These are phyloP conservation scores for Agroathelia rolfsii DNA, from an alignment of 1,284 basidiomycete species.

Conservation along the genomic window DNA sequence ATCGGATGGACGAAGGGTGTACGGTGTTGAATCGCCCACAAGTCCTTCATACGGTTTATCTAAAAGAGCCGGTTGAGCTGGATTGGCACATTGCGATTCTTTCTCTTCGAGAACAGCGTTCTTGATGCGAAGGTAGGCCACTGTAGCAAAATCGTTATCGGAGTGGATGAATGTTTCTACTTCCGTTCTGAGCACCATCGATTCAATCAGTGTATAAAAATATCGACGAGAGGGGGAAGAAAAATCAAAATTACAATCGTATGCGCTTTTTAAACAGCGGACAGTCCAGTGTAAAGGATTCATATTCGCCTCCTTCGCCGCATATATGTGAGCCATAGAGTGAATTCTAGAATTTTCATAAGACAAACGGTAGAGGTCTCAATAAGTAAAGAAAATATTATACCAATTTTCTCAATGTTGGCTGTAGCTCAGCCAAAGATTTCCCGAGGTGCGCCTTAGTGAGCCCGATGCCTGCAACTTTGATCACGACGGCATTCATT, in stretches of 20 bases:
- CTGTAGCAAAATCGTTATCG: conserved; percentile 70
- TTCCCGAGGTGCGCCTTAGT: conserved; percentile 73
- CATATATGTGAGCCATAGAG: conserved; percentile 90
- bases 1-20: neutral
- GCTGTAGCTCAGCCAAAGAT: conserved; percentile 67
- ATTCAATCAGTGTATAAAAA: neutral
- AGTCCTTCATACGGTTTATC: too few relatives aligned
- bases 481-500: conserved; percentile 83
- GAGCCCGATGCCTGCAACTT: conserved; percentile 93
- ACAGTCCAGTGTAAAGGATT: conserved; percentile 86
- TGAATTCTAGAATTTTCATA: conserved; percentile 44
- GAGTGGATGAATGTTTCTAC: conserved; percentile 69
- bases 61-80: conserved; percentile 46
- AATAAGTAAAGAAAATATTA: conserved; percentile 14
- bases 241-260: conserved; percentile 41
- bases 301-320: conserved; percentile 98
- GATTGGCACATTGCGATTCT: conserved; percentile 15
- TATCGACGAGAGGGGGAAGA: conserved; percentile 6
- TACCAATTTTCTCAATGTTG: conserved; percentile 68
- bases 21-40: conserved; percentile 12
- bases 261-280: conserved; percentile 82
- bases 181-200: conserved; percentile 34
- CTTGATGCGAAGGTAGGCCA: conserved; percentile 81
- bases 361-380: conserved; percentile 1
- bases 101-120: conserved; percentile 54